A percentile compares a stretch with the other conserved stretches of the same genome.
Evolutionary conservation across 78 protist species (phyloP).

Genomic region (Planoprotostelium fungivorum): DNA sequence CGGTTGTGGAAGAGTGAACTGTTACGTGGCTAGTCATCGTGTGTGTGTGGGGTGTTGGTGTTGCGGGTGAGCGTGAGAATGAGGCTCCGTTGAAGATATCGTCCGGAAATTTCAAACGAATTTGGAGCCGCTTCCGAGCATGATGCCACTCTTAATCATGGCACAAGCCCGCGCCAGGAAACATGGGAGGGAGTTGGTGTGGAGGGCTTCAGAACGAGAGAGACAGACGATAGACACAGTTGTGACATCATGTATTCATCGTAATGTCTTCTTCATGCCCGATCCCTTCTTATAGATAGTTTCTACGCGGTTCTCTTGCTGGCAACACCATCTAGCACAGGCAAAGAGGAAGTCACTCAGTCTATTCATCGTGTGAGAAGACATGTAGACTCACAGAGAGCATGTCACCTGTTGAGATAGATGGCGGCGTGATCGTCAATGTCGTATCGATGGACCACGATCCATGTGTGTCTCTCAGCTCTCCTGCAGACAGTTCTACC

Average conservation of each 20-base stretch:
- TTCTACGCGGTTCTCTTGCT: background rate
- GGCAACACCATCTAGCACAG: background rate
- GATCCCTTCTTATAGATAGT: background rate
- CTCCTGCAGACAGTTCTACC: background rate
- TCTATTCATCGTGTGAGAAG: background rate
- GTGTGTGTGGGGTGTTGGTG: no score
- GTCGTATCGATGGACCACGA: background rate
- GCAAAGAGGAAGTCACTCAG: background rate
- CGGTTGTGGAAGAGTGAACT: background rate
- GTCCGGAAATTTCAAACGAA: no score
- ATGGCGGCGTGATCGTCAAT: background rate
- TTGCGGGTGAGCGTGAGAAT: no score
- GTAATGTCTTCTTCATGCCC: background rate
- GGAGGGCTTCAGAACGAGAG: no score
- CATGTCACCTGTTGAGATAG: background rate
- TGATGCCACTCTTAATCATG: no score
- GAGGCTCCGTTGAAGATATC: no score
- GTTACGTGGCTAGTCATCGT: no score
- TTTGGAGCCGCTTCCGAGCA: no score
- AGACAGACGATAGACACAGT: no score
- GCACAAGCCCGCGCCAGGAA: no score
- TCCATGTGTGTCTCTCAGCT: background rate
- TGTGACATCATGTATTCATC: no score
- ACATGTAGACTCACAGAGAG: background rate
- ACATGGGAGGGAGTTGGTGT: no score